These are phyloP conservation scores for Trichoderma brevicompactum DNA, from an alignment of 2,329 filamentous ascomycete species.

Conservation along the genomic window DNA sequence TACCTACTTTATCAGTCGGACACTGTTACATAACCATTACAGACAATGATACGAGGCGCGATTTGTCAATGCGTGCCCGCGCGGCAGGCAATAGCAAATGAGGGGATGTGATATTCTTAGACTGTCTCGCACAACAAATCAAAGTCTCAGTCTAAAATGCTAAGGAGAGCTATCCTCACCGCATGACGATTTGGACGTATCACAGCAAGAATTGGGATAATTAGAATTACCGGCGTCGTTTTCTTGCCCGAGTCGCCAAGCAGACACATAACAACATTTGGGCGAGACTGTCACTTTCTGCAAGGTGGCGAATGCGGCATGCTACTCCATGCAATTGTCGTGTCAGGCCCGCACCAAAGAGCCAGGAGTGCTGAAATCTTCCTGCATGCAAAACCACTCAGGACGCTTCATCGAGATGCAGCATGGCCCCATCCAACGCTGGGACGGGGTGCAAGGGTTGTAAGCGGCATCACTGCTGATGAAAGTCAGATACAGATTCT, in stretches of 20 bases:
- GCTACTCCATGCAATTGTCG: constrained; percentile 16
- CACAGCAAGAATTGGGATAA: background rate
- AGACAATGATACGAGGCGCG: background rate
- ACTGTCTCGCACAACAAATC: background rate
- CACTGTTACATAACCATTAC: background rate
- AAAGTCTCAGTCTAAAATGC: background rate
- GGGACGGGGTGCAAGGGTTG: background rate
- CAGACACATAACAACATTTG: background rate
- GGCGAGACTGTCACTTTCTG: constrained; percentile 7
- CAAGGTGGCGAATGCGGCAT: constrained; percentile 14
- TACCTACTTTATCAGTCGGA: background rate
- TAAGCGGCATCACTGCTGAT: background rate
- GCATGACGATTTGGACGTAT: constrained; percentile 3
- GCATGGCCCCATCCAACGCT: background rate
- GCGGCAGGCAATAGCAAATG: background rate
- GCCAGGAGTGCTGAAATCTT: background rate
- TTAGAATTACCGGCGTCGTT: background rate
- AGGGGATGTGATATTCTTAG: background rate
- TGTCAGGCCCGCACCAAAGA: constrained; percentile 14
- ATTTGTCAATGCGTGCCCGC: background rate
- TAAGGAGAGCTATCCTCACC: constrained; percentile 7
- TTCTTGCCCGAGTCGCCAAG: background rate
- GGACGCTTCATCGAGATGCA: background rate
- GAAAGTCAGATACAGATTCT: background rate
- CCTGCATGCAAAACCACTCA: background rate